These are phyloP conservation scores for Arabis alpina DNA, from an alignment of 345 rosid species.

Conservation along the genomic window DNA sequence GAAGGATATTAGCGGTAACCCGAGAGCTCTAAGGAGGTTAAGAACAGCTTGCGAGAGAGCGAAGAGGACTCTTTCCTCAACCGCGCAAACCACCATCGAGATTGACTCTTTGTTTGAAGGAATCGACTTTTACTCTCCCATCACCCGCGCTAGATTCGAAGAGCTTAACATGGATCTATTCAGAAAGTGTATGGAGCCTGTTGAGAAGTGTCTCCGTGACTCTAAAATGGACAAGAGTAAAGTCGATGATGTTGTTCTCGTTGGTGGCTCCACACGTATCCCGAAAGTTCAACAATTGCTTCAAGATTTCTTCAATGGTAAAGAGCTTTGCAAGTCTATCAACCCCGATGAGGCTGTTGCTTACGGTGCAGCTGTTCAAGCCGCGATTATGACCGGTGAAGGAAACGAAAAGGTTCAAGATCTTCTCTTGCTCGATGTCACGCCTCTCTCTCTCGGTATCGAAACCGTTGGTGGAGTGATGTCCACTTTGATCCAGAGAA, in stretches of 20 bases:
- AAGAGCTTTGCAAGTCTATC: conserved; percentile 49
- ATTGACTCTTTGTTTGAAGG: conserved; percentile 49
- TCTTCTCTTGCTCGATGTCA: conserved; percentile 45
- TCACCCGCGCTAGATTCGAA: conserved; percentile 49
- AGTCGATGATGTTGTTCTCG: conserved; percentile 47
- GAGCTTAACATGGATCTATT: conserved; percentile 51
- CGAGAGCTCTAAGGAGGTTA: conserved; percentile 66
- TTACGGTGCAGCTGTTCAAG: conserved; percentile 50
- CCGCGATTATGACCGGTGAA: conserved; percentile 45
- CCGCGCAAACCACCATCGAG: conserved; percentile 46
- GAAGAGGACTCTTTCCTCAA: conserved; percentile 67
- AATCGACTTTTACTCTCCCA: conserved; percentile 42
- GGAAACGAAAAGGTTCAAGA: conserved; percentile 51
- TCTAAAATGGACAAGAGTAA: conserved; percentile 45
- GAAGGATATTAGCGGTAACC: conserved; percentile 61
- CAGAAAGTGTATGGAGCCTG: conserved; percentile 48
- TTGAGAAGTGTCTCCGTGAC: conserved; percentile 46
- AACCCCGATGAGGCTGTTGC: conserved; percentile 53
- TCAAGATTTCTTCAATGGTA: conserved; percentile 47
- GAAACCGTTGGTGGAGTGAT: conserved; percentile 50
- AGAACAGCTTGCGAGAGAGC: conserved; percentile 49
- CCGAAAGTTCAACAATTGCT: conserved; percentile 48
- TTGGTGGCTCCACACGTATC: conserved; percentile 50
- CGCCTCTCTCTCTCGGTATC: conserved; percentile 42
- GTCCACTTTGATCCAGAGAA: conserved; percentile 45